Base-by-base conservation (phyloP, 148 eudicot species). In the Cornus suecica region DNA sequence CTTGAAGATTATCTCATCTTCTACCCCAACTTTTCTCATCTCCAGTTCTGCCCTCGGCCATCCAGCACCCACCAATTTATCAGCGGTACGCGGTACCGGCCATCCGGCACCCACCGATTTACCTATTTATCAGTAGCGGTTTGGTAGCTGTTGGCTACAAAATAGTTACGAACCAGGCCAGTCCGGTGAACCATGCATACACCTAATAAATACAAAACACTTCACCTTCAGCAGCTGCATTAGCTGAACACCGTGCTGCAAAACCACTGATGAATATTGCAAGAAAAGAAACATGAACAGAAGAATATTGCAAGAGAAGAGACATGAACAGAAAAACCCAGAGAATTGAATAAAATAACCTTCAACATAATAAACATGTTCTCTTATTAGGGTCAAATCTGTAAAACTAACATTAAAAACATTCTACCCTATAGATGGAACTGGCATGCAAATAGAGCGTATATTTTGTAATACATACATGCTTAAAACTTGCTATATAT, bases 401-500 rank as follows among this genome's bases (percentile, higher is more conserved):
- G 20, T 58, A 58, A 58, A 58, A 1, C 24, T 58, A 58, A 22
- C 62, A 58, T 8, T 58, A 58, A 58, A 18, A n/a, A 22, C 6
- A n/a, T 58, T 20, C 62, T 58, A 58, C 24, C 16, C 5, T 56
- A 3, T 56, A 23, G 16, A 3, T 56, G n/a, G n/a, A 56, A 56
- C 61, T 56, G n/a, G 62, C 62, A 58, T 58, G 9, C 24, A 4
- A 58, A 20, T 10, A 11, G 3, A 58, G 23, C 4, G 25, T 58
- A 32, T 6, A 37, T 6, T 37, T 8, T 20, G 23, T 18, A 58
- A 18, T 58, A 58, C 25, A 58, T 58, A n/a, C 69, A 66, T 23
- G 42, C 10, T 52, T 29, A 27, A 65, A 74, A 66, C 60, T 42
- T 27, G 32, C 69, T 69, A 73, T 25, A 45, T 27, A 74, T 64